These are phyloP conservation scores for Musa beccarii DNA, from an alignment of 176 grass and related monocot species.

Conservation along the genomic window DNA sequence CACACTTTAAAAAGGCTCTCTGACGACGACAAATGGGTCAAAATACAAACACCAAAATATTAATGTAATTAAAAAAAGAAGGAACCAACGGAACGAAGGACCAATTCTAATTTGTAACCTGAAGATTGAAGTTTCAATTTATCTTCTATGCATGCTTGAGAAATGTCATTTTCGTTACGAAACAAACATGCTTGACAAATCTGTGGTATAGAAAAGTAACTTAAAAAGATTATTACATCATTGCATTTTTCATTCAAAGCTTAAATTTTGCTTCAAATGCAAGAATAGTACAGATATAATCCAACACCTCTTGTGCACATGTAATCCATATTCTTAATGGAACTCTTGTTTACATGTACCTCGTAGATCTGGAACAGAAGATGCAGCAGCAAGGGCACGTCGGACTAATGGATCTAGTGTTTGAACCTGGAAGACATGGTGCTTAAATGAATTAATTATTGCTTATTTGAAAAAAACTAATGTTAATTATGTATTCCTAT, in stretches of 20 bases:
- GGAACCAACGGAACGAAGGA: background rate
- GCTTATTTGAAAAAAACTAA: background rate
- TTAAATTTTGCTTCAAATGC: too few relatives aligned
- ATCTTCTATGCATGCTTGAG: background rate
- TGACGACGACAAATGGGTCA: too few relatives aligned
- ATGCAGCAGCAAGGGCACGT: slow-evolving; percentile 49
- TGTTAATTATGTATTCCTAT: background rate
- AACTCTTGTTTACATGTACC: slow-evolving; percentile 27
- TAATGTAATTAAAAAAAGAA: background rate
- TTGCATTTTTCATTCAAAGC: background rate
- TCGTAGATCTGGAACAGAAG: slow-evolving; percentile 56
- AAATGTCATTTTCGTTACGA: background rate
- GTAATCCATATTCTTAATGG: background rate
- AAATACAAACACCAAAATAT: background rate
- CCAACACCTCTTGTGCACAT: background rate
- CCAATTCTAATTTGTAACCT: background rate
- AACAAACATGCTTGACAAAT: too few relatives aligned
- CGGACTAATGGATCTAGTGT: slow-evolving; percentile 59
- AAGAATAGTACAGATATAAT: too few relatives aligned
- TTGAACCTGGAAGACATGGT: slow-evolving; percentile 40
- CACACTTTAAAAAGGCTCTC: too few relatives aligned
- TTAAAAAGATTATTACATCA: background rate
- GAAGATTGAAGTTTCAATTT: background rate
- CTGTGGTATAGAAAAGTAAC: background rate
- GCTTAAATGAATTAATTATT: too few relatives aligned